Conservation (phyloP, 2,329 filamentous ascomycete genomes). For the Cercospora sojina region DNA sequence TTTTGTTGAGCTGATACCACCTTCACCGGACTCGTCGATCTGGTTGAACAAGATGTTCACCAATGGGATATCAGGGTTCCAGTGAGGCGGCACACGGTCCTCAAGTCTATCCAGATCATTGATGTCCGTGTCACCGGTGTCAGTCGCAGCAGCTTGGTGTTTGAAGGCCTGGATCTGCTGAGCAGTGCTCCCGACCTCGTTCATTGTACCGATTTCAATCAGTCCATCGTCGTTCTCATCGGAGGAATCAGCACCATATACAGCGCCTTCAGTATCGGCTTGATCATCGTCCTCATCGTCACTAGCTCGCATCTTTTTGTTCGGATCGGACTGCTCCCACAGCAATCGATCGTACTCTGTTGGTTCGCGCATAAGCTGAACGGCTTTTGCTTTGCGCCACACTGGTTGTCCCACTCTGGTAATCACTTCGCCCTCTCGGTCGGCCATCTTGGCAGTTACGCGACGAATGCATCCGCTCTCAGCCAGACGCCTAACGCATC, state of each 20-base stretch:
- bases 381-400: conserved; percentile 20
- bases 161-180: background rate
- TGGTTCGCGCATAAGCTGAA: conserved; percentile 45
- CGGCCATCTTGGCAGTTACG: conserved; percentile 19
- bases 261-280: conserved; percentile 4
- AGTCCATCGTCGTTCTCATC: conserved; percentile 11
- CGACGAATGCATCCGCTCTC: conserved; percentile 42
- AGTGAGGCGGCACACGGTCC: conserved; percentile 49
- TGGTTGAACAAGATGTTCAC: conserved; percentile 55
- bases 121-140: conserved; percentile 24
- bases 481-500: conserved; percentile 43
- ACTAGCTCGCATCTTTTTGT: background rate
- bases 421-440: conserved; percentile 23
- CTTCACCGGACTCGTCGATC: conserved; percentile 47
- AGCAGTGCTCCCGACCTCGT: conserved; percentile 7
- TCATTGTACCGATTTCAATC: conserved; percentile 10
- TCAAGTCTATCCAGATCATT: conserved; percentile 14
- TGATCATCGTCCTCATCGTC: conserved; percentile 16
- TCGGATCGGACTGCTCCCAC: conserved; percentile 23
- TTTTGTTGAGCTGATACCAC: conserved; percentile 52
- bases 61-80: conserved; percentile 55
- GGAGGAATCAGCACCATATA: background rate
- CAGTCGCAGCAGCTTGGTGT: background rate
- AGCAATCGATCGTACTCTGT: conserved; percentile 33
- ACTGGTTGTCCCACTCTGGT: conserved; percentile 7